Conservation (phyloP, 129 eudicot genomes). For the Chrysanthemum makinoi region DNA sequence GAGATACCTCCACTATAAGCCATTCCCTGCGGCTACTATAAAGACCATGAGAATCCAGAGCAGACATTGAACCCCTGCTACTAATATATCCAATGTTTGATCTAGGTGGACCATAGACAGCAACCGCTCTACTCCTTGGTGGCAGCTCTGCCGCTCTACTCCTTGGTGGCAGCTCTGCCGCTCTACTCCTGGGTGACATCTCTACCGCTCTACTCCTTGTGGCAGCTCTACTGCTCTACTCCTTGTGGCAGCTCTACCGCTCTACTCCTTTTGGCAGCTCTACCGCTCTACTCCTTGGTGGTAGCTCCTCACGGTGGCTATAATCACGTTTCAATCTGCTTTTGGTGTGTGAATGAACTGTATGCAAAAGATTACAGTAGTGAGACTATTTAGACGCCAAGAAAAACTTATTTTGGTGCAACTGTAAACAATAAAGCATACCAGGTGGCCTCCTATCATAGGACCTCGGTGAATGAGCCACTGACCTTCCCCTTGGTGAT, state of each 20-base stretch:
- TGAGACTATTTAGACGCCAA: not conserved
- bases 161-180: too few relatives aligned
- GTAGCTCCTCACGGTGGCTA: slow-evolving; percentile 70
- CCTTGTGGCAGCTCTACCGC: slow-evolving; percentile 23
- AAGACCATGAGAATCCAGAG: too few relatives aligned
- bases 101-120: slow-evolving; percentile 59
- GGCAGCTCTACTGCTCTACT: slow-evolving; percentile 72
- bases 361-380: slow-evolving; percentile 3
- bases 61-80: too few relatives aligned
- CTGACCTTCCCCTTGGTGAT: too few relatives aligned
- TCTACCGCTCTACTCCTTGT: slow-evolving; percentile 27
- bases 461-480: too few relatives aligned
- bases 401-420: not conserved
- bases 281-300: slow-evolving; percentile 61
- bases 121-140: slow-evolving; percentile 25
- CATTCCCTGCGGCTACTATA: too few relatives aligned
- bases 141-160: slow-evolving; percentile 44
- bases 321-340: slow-evolving; percentile 70
- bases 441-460: slow-evolving; percentile 93
- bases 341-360: slow-evolving; percentile 76
- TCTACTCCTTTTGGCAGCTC: slow-evolving; percentile 40
- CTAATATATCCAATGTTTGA: too few relatives aligned
- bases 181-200: slow-evolving; percentile 69
- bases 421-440: slow-evolving; percentile 20
- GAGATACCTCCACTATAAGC: too few relatives aligned